These are phyloP conservation scores for Naematelia aurantialba DNA, from an alignment of 768 basidiomycete species.

Conservation along the genomic window DNA sequence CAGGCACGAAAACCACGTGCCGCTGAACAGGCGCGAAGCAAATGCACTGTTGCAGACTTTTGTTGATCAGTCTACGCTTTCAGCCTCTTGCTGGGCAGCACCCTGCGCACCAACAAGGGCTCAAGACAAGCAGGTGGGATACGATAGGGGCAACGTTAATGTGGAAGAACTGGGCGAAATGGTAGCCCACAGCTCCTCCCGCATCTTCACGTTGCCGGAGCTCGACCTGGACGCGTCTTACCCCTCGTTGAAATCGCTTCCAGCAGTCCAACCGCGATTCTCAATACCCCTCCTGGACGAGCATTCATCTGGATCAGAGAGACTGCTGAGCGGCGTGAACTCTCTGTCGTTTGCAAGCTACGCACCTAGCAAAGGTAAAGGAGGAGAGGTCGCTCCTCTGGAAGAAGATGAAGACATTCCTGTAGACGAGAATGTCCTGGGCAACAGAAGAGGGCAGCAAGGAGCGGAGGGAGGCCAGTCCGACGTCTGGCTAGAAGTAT, in stretches of 20 bases:
- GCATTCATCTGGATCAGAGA: slow-evolving; percentile 21
- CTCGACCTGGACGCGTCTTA: slow-evolving; percentile 1
- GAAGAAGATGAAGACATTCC: background rate
- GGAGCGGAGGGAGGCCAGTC: background rate
- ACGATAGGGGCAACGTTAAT: too few relatives aligned
- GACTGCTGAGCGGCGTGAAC: slow-evolving; percentile 14
- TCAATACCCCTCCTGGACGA: slow-evolving; percentile 28
- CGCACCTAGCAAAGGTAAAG: slow-evolving; percentile 2
- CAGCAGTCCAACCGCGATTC: slow-evolving; percentile 15
- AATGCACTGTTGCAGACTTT: background rate
- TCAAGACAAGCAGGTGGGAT: background rate
- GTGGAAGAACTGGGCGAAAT: background rate
- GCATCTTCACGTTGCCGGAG: background rate
- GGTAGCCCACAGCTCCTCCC: background rate
- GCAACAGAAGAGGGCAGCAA: background rate
- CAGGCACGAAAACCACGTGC: background rate
- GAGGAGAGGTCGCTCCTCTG: background rate
- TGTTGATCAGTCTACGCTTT: background rate
- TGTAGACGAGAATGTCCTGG: background rate
- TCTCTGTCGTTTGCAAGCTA: background rate
- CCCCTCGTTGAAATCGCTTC: background rate
- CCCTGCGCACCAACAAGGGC: too few relatives aligned
- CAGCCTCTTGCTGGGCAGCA: too few relatives aligned
- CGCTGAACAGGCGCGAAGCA: background rate
- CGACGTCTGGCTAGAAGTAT: background rate